Base-by-base conservation (phyloP, 1,284 basidiomycete genomes). In the Sanghuangporus weigelae region DNA sequence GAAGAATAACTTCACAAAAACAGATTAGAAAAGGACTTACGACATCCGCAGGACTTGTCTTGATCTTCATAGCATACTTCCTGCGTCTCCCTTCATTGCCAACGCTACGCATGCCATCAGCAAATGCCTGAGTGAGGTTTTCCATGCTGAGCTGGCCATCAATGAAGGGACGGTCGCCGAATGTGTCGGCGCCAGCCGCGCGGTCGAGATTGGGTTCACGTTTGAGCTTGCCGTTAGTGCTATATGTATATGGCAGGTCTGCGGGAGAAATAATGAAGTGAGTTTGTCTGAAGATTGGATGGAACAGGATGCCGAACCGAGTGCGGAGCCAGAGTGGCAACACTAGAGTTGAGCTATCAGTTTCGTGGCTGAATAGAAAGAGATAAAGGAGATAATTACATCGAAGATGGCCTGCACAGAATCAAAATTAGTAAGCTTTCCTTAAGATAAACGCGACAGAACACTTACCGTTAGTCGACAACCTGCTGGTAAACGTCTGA, bases 31-130 rank as follows among this genome's bases (percentile, higher is more conserved):
- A 39, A 60, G 31, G 7, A 77, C 80, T 66, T 69, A 82, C 81
- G n/a, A 79, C 82, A 70, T 90, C 88, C 12, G 94, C 94, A 11
- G 89, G 84, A 69, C 89, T 91, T 0, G 92, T 90, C 73, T 84
- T 89, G 2, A 90, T 95, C 57, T 67, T 78, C 84, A 0, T 89
- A 76, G 62, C 82, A 77, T 63, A 86, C 78, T 21, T 85, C 83
- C 2, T 92, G 89, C 67, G 84, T 65, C 84, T 74, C 39, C 68
- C 67, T 8, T 62, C 74, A 8, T 79, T 81, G 68, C 81, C 81
- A 59, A 74, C 73, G 4, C 57, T n/a, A 11, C 23, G 50, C 46
- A 57, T 54, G 12, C 60, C 21, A 5, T 55, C 63, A 2, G 55
- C 54, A 81, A 81, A 69, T 82, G 82, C 38, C 81, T 82, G 62